Percentiles rank a stretch among this genome's conserved stretches.
phyloP scores from a whole-genome alignment of 106 monocot genomes.

The Cymbidium sinense region DNA sequence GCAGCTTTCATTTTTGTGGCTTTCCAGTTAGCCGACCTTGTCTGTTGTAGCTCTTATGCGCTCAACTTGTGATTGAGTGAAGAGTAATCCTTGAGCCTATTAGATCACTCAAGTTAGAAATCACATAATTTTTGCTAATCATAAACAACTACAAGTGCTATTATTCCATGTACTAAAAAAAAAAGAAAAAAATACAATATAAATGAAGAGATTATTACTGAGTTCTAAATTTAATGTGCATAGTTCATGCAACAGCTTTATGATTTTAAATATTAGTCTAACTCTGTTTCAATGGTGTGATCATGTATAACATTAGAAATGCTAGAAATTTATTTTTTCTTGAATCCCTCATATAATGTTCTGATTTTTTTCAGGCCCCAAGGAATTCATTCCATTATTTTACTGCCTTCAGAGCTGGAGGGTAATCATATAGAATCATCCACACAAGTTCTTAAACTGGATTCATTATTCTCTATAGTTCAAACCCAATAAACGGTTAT shows the following conservation, averaged over 20 bases:
- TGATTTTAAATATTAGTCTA: neutral
- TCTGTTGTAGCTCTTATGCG: too few species aligned
- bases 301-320: neutral
- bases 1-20: too few species aligned
- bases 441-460: neutral
- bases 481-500: neutral
- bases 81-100: too few species aligned
- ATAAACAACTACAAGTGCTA: too few species aligned
- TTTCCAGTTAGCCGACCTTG: too few species aligned
- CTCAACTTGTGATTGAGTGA: too few species aligned
- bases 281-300: neutral
- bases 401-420: slow-evolving; percentile 98
- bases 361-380: slow-evolving; percentile 50
- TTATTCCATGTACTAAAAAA: too few species aligned
- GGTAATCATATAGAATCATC: slow-evolving; percentile 25
- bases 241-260: neutral
- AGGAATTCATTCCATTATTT: slow-evolving; percentile 81
- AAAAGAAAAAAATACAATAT: too few species aligned
- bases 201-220: too few species aligned
- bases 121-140: too few species aligned
- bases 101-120: too few species aligned
- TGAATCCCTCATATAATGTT: neutral
- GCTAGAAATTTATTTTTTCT: neutral
- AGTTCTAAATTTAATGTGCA: too few species aligned
- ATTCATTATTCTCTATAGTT: neutral